phyloP scores from a whole-genome alignment of 306 rosid genomes.

The Lablab purpureus region DNA sequence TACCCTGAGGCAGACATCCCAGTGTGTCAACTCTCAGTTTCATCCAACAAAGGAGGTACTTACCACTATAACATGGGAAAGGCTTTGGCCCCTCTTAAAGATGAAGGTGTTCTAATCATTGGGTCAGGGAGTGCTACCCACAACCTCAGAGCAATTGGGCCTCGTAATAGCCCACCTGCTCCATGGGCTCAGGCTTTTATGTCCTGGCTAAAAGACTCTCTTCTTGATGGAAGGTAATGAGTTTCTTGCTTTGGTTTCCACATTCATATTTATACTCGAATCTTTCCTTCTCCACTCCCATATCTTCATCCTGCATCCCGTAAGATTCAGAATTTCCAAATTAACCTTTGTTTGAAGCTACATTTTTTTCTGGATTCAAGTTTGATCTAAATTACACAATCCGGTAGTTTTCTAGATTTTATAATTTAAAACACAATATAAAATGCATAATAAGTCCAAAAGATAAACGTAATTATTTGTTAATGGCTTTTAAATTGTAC shows the following conservation, averaged over 20 bases:
- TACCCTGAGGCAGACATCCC: constrained; percentile 81
- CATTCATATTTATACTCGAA: background rate
- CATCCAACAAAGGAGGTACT: constrained; percentile 50
- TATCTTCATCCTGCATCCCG: too few species aligned
- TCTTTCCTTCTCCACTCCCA: too few species aligned
- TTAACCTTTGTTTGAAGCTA: too few species aligned
- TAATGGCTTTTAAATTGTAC: too few species aligned
- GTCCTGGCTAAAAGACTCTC: constrained; percentile 40
- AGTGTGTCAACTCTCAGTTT: constrained; percentile 76
- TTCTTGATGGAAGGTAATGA: constrained; percentile 60
- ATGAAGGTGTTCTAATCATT: constrained; percentile 71
- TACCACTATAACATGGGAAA: constrained; percentile 72
- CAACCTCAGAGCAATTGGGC: constrained; percentile 51
- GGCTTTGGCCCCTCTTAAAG: constrained; percentile 71
- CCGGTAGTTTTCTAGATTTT: too few species aligned
- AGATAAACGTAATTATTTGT: too few species aligned
- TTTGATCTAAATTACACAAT: too few species aligned
- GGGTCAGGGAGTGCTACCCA: constrained; percentile 78
- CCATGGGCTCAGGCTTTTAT: constrained; percentile 72
- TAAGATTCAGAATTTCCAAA: too few species aligned
- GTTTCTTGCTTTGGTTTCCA: background rate
- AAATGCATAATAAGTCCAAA: too few species aligned
- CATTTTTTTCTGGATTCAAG: too few species aligned
- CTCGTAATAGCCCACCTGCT: constrained; percentile 8
- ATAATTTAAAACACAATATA: too few species aligned